A percentile compares a stretch with the other conserved stretches of the same genome.
Evolutionary conservation across 768 basidiomycete genomes (phyloP).

Genomic region (Leucosporidium yakuticum): DNA sequence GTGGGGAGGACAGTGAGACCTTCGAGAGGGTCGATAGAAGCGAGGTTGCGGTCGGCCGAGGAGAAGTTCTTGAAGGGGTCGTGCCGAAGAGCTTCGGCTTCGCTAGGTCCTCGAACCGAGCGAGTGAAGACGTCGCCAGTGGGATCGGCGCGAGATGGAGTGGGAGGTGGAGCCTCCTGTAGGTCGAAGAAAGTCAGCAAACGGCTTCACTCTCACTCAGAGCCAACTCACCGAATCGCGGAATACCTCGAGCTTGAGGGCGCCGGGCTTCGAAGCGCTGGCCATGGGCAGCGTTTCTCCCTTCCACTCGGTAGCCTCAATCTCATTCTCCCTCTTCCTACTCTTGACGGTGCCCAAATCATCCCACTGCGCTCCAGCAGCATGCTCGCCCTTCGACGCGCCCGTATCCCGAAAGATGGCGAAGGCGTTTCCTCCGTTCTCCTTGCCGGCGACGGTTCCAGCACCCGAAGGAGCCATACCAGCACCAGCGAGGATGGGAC

Average conservation of each 20-base stretch:
- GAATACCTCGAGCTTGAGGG: slow-evolving; percentile 48
- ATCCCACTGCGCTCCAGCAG: slow-evolving; percentile 43
- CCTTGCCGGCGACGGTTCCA: slow-evolving; percentile 17
- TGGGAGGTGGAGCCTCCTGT: slow-evolving; percentile 17
- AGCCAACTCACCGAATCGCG: slow-evolving; percentile 45
- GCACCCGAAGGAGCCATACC: slow-evolving; percentile 45
- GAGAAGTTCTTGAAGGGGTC: slow-evolving; percentile 48
- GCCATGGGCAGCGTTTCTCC: slow-evolving; percentile 47
- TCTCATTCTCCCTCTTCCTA: slow-evolving; percentile 47
- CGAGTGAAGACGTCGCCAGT: slow-evolving; percentile 24
- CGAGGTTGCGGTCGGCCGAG: slow-evolving; percentile 34
- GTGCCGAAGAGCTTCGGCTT: slow-evolving; percentile 46
- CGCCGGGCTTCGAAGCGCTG: slow-evolving; percentile 40
- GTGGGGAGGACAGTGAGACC: no score
- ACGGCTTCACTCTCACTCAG: no score
- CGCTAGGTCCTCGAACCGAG: slow-evolving; percentile 37
- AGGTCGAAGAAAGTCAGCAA: neutral
- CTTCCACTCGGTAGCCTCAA: slow-evolving; percentile 45
- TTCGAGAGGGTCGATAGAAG: slow-evolving; percentile 19
- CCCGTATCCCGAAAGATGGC: slow-evolving; percentile 35
- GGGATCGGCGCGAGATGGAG: neutral
- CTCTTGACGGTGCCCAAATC: slow-evolving; percentile 48
- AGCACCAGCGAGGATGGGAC: slow-evolving; percentile 37
- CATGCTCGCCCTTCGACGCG: slow-evolving; percentile 4
- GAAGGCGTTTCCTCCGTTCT: slow-evolving; percentile 33